phyloP scores from a whole-genome alignment of 345 rosid species.

The Citrus inodora region DNA sequence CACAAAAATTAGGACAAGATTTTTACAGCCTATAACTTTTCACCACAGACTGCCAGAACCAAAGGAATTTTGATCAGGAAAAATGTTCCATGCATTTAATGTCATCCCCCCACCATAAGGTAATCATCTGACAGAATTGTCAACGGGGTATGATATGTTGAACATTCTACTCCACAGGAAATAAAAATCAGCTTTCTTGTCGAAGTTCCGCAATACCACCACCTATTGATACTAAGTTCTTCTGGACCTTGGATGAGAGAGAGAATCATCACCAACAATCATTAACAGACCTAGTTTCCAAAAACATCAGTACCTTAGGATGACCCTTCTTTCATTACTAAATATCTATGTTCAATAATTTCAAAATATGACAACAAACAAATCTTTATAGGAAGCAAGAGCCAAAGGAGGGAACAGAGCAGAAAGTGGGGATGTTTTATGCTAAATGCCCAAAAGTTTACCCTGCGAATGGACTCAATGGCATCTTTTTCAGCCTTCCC shows the following conservation, averaged over 20 bases:
- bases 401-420: background rate
- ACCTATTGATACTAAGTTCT: background rate
- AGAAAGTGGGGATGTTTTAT: background rate
- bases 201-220: background rate
- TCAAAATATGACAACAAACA: background rate
- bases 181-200: no score
- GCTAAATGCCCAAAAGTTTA: constrained; percentile 16
- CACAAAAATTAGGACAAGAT: background rate
- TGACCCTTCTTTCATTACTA: background rate
- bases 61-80: background rate
- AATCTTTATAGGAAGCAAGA: background rate
- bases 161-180: no score
- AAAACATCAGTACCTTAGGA: background rate
- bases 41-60: background rate
- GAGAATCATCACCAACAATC: background rate
- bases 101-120: background rate
- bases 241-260: background rate
- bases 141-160: no score
- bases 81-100: background rate
- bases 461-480: constrained; percentile 68
- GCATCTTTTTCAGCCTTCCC: constrained; percentile 68
- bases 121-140: no score
- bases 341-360: background rate
- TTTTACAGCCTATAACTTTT: background rate
- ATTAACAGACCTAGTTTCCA: background rate